Percentiles rank a stretch among this genome's conserved stretches.
Evolutionary conservation across 1,284 basidiomycete species (phyloP).

Genomic region (Puccinia brachypodii): DNA sequence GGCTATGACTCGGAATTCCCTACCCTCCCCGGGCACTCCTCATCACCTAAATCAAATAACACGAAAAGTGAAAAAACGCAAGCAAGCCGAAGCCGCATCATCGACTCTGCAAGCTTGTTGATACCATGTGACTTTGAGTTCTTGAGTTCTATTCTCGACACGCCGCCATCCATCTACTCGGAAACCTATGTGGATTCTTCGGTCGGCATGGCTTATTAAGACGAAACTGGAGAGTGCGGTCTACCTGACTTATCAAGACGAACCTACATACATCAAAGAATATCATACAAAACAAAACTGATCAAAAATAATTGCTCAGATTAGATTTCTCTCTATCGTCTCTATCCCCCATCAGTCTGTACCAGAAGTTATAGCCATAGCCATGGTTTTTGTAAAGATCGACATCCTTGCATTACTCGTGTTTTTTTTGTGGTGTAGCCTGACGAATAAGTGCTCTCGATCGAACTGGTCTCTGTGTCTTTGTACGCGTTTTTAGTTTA

Average conservation of each 20-base stretch:
- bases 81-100: not conserved
- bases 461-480: no score
- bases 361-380: no score
- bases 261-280: not conserved
- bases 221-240: not conserved
- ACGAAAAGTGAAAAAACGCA: not conserved
- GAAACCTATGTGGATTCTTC: not conserved
- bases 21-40: not conserved
- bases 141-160: not conserved
- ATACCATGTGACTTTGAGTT: not conserved
- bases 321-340: not conserved
- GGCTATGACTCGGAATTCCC: not conserved
- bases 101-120: not conserved
- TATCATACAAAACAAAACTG: not conserved
- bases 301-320: not conserved
- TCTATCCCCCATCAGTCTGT: no score
- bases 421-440: no score
- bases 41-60: not conserved
- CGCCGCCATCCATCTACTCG: not conserved
- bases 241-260: not conserved
- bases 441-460: no score
- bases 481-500: no score
- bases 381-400: no score
- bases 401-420: no score
- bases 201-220: constrained; percentile 18